Conservation (phyloP, 257 asterid species). For the Fraxinus cuspidata region DNA sequence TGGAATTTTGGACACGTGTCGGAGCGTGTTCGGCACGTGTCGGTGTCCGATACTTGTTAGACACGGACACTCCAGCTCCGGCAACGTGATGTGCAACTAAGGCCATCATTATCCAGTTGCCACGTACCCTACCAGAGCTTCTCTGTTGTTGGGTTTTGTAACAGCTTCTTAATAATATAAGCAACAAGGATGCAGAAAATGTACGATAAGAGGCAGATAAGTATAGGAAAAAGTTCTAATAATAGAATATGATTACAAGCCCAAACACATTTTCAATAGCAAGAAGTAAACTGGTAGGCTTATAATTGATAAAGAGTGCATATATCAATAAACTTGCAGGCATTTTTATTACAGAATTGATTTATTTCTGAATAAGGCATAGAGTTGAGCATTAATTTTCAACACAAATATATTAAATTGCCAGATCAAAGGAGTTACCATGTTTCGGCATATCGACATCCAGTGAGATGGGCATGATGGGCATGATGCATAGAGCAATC, state of each 20-base stretch:
- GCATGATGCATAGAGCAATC: constrained; percentile 87
- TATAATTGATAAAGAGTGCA: background rate
- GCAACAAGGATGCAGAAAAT: background rate
- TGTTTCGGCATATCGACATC: constrained; percentile 80
- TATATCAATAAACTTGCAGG: background rate
- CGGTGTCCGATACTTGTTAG: no score
- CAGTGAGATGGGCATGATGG: constrained; percentile 92
- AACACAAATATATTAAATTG: constrained; percentile 11
- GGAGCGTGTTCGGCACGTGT: no score
- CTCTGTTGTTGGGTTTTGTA: background rate
- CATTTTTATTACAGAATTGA: background rate
- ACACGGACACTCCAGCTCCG: no score
- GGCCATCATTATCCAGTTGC: background rate
- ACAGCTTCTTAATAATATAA: background rate
- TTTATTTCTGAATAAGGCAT: background rate
- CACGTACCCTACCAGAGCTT: background rate
- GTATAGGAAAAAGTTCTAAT: background rate
- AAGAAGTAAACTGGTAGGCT: background rate
- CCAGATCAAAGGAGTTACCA: constrained; percentile 54
- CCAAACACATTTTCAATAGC: background rate
- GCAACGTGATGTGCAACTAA: no score
- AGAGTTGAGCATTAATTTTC: constrained; percentile 22
- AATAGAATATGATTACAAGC: background rate
- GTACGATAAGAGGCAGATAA: background rate
- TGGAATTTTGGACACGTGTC: no score